Base-by-base conservation (phyloP, 495 filamentous ascomycete species). In the Hypoxylon cercidicola region DNA sequence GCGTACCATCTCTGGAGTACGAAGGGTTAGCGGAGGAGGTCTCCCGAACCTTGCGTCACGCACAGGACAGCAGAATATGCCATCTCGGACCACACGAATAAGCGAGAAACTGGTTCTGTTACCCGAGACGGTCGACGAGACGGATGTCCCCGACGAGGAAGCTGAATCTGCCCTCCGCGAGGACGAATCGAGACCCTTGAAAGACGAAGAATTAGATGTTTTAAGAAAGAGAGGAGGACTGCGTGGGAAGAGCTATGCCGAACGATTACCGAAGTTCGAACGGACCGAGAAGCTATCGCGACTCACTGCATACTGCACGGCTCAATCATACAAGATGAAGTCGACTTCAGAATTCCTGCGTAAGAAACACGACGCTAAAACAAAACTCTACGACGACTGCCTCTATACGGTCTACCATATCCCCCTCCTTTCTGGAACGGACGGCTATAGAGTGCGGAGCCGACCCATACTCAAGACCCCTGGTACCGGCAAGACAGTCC, bases 371-470 rank as follows among this genome's bases (percentile, higher is more conserved):
- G 89, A 89, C n/a, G 96, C 93, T 0, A 87, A 91, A 78, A 96
- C 93, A 39, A 99, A 99, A 75, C 83, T 98, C n/a, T 99, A 99
- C 75, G 96, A 98, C 75, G 96, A 99, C 72, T 98, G 96, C 71
- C 82, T 99, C 16, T 99, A 99, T 69, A 90, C 88, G 4, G 95
- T 94, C 28, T 99, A 98, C 75, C 93, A 98, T 78, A 79, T 97
- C 21, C 95, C 95, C 8, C 74, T 99, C 47, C 78, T 98, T 48
- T 89, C 90, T 6, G 96, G 95, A 0, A 82, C 80, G 41, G 92
- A 95, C 32, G 95, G 96, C 5, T 97, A 92, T 71, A 82, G 95
- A 47, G 75, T 98, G 41, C 82, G 91, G 62, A 97, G 94, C 71
- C 93, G 92, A 68, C 95, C 96, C 1, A 87, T 94, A 30, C 74